Base-by-base conservation (phyloP, 1,284 basidiomycete species). In the Stygiomarasmius scandens region DNA sequence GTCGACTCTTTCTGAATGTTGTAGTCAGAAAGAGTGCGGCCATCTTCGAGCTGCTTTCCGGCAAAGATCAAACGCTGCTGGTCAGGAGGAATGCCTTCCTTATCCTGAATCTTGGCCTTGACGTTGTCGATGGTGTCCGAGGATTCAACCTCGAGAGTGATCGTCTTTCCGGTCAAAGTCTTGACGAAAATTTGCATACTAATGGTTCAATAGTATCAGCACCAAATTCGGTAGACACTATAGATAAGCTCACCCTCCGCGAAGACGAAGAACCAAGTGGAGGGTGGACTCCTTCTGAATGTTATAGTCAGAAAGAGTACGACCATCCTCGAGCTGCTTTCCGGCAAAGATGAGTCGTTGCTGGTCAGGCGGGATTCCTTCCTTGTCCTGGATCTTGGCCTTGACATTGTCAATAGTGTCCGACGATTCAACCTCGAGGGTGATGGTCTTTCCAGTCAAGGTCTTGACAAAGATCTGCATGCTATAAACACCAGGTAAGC, bases 171-270 rank as follows among this genome's bases (percentile, higher is more conserved):
- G 0, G 76, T 77, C 1, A 77, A 62, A 1, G 82, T 86, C 77
- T 90, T 91, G 60, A 90, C 87, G 71, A 90, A 90, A 64, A 89
- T 89, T 66, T 89, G 86, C 86, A 89, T 89, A 16, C 81, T 81
- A 52, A 32, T 6, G 6, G 12, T 5, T 12, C 6, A 32, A 12
- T 32, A 32, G 12, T 12, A 32, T 32, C 29, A 12, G 6, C 5
- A 32, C 12, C 29, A 32, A 12, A 32, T 6, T 12, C 5, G 12
- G 29, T 32, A 32, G 6, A 32, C 12, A 32, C 5, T 32, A n/a
- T n/a, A n/a, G 29, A 32, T 32, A 32, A n/a, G 29, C 29, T 32
- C 29, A 32, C 29, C 29, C 29, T 46, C 82, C 82, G 59, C 82
- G 80, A 3, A 84, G 76, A 69, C 82, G 82, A 34, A 84, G 76